These are phyloP conservation scores for Fusarium nelsonii DNA, from an alignment of 2,329 filamentous ascomycete species.

Conservation along the genomic window DNA sequence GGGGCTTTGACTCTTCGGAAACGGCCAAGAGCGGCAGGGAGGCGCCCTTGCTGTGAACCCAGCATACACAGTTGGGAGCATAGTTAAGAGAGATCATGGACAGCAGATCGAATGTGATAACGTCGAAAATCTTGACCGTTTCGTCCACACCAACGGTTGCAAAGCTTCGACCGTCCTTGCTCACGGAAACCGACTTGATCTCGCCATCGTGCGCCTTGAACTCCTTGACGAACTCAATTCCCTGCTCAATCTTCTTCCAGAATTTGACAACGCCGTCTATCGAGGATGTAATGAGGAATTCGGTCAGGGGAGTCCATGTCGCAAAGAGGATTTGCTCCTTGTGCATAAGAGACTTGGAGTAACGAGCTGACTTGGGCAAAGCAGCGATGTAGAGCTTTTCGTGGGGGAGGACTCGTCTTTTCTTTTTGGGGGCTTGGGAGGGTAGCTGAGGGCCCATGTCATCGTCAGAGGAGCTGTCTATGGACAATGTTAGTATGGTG, in stretches of 20 bases:
- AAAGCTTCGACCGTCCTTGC: constrained; percentile 91
- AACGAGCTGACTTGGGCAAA: constrained; percentile 82
- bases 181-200: constrained; percentile 85
- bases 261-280: constrained; percentile 98
- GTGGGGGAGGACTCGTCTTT: constrained; percentile 88
- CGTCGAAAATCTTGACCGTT: constrained; percentile 83
- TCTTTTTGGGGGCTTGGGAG: constrained; percentile 86
- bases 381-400: constrained; percentile 96
- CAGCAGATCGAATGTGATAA: constrained; percentile 88
- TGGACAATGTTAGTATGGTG: constrained; percentile 24
- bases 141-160: constrained; percentile 86
- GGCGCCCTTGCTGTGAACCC: constrained; percentile 90
- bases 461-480: constrained; percentile 83
- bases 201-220: constrained; percentile 91
- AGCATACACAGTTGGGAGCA: constrained; percentile 84
- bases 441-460: constrained; percentile 95
- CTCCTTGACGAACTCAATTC: constrained; percentile 98
- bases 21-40: constrained; percentile 88
- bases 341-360: constrained; percentile 98
- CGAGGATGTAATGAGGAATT: constrained; percentile 95
- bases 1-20: constrained; percentile 77
- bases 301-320: constrained; percentile 88
- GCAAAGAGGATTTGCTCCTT: constrained; percentile 92
- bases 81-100: constrained; percentile 84
- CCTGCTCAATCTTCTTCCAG: constrained; percentile 94